A percentile compares a stretch with the other conserved stretches of the same genome.
Evolutionary conservation across 2,329 filamentous ascomycete genomes (phyloP).

Genomic region (Cryphonectria japonica): DNA sequence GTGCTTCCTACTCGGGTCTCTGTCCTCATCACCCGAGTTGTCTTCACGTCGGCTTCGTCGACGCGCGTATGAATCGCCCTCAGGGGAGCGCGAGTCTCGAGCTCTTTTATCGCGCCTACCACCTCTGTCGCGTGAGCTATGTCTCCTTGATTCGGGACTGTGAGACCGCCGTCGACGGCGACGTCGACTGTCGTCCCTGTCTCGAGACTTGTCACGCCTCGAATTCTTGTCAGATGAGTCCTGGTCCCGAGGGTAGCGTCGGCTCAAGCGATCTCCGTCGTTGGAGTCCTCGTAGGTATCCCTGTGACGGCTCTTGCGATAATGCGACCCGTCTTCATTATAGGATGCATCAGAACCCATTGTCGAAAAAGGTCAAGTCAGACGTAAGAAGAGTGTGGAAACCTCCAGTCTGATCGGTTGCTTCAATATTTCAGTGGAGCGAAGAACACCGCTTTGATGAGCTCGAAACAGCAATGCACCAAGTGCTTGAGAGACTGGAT

Average conservation of each 20-base stretch:
- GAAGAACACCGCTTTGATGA: background rate
- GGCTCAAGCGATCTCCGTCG: slow-evolving; percentile 9
- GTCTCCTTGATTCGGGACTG: slow-evolving; percentile 18
- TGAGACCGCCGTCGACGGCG: slow-evolving; percentile 23
- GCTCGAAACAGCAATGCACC: background rate
- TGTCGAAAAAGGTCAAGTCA: background rate
- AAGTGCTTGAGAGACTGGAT: background rate
- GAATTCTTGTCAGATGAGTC: slow-evolving; percentile 17
- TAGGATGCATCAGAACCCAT: slow-evolving; percentile 19
- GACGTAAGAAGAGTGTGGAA: background rate
- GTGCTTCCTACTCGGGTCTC: slow-evolving; percentile 8
- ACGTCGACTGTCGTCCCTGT: slow-evolving; percentile 13
- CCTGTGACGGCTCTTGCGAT: slow-evolving; percentile 4
- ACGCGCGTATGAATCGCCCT: slow-evolving; percentile 14
- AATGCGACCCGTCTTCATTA: slow-evolving; percentile 9
- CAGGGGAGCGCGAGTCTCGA: slow-evolving; percentile 20
- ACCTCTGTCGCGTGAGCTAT: slow-evolving; percentile 16
- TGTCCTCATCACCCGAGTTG: background rate
- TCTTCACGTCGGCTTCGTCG: slow-evolving; percentile 13
- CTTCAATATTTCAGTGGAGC: background rate
- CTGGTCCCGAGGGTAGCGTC: slow-evolving; percentile 15
- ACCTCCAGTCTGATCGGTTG: background rate
- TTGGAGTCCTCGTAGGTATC: slow-evolving; percentile 15
- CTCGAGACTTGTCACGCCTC: slow-evolving; percentile 18
- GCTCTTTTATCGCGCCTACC: slow-evolving; percentile 6